Evolutionary conservation across 768 basidiomycete species (phyloP), one percentile per base, ranked within the genome.

Genomic region (Rubroboletus pulcherrimus): DNA sequence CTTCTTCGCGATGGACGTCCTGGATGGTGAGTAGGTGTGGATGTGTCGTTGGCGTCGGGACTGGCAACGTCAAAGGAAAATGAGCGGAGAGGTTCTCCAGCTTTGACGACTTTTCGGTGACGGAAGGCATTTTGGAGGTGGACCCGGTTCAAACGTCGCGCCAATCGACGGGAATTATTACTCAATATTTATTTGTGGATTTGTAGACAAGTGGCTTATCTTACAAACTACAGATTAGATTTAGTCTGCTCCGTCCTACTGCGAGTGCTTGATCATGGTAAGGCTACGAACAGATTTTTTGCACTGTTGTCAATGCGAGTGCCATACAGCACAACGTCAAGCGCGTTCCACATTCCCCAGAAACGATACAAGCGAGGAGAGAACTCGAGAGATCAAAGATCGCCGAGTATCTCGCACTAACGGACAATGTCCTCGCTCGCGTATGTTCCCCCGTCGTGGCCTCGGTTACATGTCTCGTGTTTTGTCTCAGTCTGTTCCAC

Each of bases 1-100:
- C 95, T 72, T 98, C 96, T 75, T 97, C 96, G 45, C 93, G 86
- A 61, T 87, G 81, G 33, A 97, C 69, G 71, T 98, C 93, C 50
- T 83, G 79, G 39, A 83, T 73, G 7, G 84, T 76, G 62, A 98
- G 78, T 55, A 98, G 79, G 56, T 86, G 77, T 8, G 90, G 81
- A 65, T 94, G 84, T 0, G 87, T 89, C 42, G 80, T 74, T 7
- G 93, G 93, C 2, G 82, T 87, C 14, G 96, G 96, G 50, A 87
- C 74, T 17, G 96, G 96, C 51, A 81, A 79, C 5, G 95, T 91
- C 59, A 99, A 75, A 2, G 96, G 94, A 66, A 98, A 94, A 44
- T 79, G 70, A 4, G 78, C 73, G 14, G 77, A 71, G 33, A 91
- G 66, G 12, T 78, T 76, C 63, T 84, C 80, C 45, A 84, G 54